These are phyloP conservation scores for Coriolopsis trogii DNA, from an alignment of 1,284 basidiomycete species.

Conservation along the genomic window DNA sequence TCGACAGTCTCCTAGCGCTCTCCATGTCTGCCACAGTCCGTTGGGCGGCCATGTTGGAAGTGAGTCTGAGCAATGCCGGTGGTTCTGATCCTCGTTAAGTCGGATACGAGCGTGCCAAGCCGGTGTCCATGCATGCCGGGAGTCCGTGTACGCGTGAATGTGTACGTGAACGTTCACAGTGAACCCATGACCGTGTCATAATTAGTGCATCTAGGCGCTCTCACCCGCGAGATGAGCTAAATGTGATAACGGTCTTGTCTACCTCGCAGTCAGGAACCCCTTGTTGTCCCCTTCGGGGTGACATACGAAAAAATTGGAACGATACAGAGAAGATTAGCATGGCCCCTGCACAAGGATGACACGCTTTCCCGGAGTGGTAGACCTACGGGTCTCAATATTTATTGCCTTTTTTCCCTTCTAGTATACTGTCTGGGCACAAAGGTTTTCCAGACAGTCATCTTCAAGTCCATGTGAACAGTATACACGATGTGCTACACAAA, in stretches of 20 bases:
- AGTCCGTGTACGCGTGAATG: too few relatives aligned
- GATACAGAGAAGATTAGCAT: conserved; percentile 17
- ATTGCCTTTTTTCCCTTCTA: too few relatives aligned
- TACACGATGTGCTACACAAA: too few relatives aligned
- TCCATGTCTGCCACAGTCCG: conserved; percentile 19
- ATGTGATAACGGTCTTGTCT: neutral
- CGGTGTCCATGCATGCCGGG: too few relatives aligned
- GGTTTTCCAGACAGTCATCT: too few relatives aligned
- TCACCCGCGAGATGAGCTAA: conserved; percentile 2
- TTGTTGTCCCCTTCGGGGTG: conserved; percentile 9
- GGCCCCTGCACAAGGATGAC: conserved; percentile 17
- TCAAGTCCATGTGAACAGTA: too few relatives aligned
- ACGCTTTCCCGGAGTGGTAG: conserved; percentile 17
- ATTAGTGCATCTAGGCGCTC: neutral
- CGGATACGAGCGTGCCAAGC: too few relatives aligned
- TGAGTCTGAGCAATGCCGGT: neutral
- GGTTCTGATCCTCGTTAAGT: too few relatives aligned
- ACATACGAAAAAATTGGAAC: conserved; percentile 12
- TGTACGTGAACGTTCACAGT: too few relatives aligned
- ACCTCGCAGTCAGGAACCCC: neutral
- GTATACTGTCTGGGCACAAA: too few relatives aligned
- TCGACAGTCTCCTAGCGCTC: conserved; percentile 1
- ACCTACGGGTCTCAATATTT: conserved; percentile 16
- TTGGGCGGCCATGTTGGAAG: neutral
- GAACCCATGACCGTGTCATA: too few relatives aligned